Conservation (phyloP, 768 basidiomycete genomes). For the Galerina sulciceps region DNA sequence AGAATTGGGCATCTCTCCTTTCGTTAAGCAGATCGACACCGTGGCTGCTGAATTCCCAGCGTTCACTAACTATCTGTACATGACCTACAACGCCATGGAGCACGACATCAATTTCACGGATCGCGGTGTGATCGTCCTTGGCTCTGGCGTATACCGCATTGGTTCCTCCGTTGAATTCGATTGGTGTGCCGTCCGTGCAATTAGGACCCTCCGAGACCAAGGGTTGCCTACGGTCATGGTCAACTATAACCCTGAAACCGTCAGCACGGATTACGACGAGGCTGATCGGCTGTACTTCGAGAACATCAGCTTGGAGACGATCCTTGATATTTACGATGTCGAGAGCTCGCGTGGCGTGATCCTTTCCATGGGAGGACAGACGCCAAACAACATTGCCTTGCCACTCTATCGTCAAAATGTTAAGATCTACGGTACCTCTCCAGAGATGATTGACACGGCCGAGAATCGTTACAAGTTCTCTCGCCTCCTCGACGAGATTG, state of each 20-base stretch:
- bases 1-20: conserved; percentile 82
- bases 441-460: conserved; percentile 99
- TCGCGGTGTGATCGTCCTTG: conserved; percentile 94
- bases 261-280: conserved; percentile 98
- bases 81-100: conserved; percentile 95
- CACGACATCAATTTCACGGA: conserved; percentile 92
- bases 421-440: conserved; percentile 97
- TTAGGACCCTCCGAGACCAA: conserved; percentile 93
- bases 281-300: conserved; percentile 99
- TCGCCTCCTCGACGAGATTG: conserved; percentile 94
- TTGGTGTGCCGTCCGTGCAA: conserved; percentile 98
- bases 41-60: conserved; percentile 99
- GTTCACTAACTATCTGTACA: conserved; percentile 98
- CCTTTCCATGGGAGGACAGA: conserved; percentile 98
- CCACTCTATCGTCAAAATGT: conserved; percentile 96
- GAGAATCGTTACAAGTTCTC: conserved; percentile 99
- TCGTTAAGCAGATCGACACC: conserved; percentile 99
- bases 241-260: conserved; percentile 99
- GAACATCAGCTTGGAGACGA: conserved; percentile 95
- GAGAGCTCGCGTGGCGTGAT: conserved; percentile 92
- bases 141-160: conserved; percentile 98
- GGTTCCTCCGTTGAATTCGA: conserved; percentile 99
- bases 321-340: conserved; percentile 94
- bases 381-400: conserved; percentile 97
- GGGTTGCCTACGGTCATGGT: conserved; percentile 97